These are phyloP conservation scores for Podochytrium sp. DNA, from an alignment of 192 early-diverging fungal species.

Conservation along the genomic window DNA sequence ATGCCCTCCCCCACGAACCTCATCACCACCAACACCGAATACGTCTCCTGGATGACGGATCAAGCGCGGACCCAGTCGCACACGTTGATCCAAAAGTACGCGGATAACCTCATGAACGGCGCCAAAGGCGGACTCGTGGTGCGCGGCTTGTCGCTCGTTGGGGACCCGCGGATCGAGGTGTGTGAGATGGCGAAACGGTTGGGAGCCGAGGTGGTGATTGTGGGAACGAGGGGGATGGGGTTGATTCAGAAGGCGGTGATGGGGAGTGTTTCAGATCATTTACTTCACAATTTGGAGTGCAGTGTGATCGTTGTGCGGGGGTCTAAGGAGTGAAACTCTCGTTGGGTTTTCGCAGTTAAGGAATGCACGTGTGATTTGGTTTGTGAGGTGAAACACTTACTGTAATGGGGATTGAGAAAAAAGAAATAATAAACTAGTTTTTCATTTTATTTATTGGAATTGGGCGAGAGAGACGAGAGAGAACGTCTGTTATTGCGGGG, in stretches of 20 bases:
- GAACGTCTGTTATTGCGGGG: no score
- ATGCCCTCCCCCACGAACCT: not conserved
- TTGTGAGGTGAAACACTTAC: no score
- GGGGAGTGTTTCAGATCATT: not conserved
- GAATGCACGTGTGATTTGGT: no score
- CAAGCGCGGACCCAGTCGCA: not conserved
- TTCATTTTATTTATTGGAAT: no score
- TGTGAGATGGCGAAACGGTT: not conserved
- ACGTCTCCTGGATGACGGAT: not conserved
- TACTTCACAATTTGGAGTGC: not conserved
- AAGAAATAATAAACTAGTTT: no score
- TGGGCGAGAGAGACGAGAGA: no score
- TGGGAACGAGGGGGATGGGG: slow-evolving; percentile 4
- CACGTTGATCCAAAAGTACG: not conserved
- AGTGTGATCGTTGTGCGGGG: slow-evolving; percentile 2
- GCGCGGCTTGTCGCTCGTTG: not conserved
- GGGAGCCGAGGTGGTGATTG: not conserved
- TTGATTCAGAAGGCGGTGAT: not conserved
- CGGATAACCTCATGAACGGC: not conserved
- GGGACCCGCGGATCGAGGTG: not conserved
- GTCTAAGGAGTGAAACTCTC: no score
- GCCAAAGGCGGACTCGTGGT: slow-evolving; percentile 2
- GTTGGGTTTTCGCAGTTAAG: no score
- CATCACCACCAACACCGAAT: not conserved
- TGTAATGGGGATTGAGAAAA: no score